Conservation (phyloP, 2,329 filamentous ascomycete genomes). For the Metarhizium guizhouense region DNA sequence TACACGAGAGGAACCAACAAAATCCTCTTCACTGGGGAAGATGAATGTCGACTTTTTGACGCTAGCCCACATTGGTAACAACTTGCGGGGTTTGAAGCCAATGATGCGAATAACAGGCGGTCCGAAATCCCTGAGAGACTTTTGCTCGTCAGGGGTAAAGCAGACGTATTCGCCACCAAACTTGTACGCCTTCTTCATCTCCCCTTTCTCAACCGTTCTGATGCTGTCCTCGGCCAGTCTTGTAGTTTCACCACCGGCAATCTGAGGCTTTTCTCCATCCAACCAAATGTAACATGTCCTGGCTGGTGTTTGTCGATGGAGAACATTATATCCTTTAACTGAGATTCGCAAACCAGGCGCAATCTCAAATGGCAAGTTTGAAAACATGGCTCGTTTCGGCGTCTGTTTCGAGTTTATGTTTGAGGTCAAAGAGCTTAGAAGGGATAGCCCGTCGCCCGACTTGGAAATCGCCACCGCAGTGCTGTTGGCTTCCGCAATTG, state of each 20-base stretch:
- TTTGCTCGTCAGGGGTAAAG: conserved; percentile 79
- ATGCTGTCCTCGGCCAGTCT: conserved; percentile 71
- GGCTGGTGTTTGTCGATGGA: conserved; percentile 75
- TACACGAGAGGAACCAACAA: conserved; percentile 82
- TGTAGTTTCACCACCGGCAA: conserved; percentile 66
- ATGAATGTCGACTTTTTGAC: conserved; percentile 84
- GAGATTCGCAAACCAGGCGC: conserved; percentile 79
- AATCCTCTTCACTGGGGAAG: conserved; percentile 86
- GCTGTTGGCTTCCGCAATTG: conserved; percentile 55
- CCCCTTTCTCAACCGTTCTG: conserved; percentile 65
- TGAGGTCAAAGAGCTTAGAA: conserved; percentile 72
- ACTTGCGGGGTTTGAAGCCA: conserved; percentile 77
- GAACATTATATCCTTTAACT: conserved; percentile 84
- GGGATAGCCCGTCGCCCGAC: conserved; percentile 64
- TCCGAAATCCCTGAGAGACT: conserved; percentile 69
- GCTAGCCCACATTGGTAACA: conserved; percentile 75
- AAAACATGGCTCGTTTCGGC: conserved; percentile 78
- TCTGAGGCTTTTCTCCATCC: conserved; percentile 74
- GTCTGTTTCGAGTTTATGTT: conserved; percentile 88
- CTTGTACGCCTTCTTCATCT: conserved; percentile 88
- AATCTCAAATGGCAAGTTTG: conserved; percentile 77
- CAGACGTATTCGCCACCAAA: conserved; percentile 86
- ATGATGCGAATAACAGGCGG: conserved; percentile 78
- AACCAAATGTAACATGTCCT: conserved; percentile 83
- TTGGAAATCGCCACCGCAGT: conserved; percentile 51